phyloP scores from a whole-genome alignment of 1,139 yeast species.

The Magnusiomyces sp. region DNA sequence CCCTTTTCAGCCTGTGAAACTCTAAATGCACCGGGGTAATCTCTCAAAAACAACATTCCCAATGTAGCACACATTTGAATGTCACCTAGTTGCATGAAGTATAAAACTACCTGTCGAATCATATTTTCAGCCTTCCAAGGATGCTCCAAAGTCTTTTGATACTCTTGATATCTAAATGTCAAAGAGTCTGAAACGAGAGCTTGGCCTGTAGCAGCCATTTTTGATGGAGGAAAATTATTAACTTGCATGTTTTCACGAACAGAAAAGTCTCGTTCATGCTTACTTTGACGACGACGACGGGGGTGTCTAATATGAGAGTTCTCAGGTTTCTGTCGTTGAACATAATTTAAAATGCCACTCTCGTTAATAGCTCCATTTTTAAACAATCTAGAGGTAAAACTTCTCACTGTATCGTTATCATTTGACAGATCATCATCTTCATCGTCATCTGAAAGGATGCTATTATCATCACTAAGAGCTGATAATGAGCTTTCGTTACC shows the following conservation, averaged over 20 bases:
- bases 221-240: too few species aligned
- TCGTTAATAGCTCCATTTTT: background rate
- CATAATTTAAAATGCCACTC: too few species aligned
- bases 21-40: constrained; percentile 28
- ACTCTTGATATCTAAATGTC: constrained; percentile 13
- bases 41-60: constrained; percentile 46
- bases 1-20: constrained; percentile 9
- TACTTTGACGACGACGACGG: too few species aligned
- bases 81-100: constrained; percentile 57
- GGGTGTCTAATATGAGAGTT: too few species aligned
- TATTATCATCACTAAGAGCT: background rate
- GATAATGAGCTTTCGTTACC: too few species aligned
- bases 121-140: constrained; percentile 43
- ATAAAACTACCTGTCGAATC: constrained; percentile 42
- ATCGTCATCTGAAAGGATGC: background rate
- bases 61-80: constrained; percentile 54
- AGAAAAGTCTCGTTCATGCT: too few species aligned
- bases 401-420: background rate
- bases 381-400: background rate
- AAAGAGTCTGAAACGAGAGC: background rate
- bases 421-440: background rate
- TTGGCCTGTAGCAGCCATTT: too few species aligned
- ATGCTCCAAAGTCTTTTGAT: constrained; percentile 31
- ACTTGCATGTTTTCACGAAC: too few species aligned
- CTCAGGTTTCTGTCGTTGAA: too few species aligned